phyloP scores from a whole-genome alignment of 192 early-diverging fungal genomes.

The Linnemannia schmuckeri region DNA sequence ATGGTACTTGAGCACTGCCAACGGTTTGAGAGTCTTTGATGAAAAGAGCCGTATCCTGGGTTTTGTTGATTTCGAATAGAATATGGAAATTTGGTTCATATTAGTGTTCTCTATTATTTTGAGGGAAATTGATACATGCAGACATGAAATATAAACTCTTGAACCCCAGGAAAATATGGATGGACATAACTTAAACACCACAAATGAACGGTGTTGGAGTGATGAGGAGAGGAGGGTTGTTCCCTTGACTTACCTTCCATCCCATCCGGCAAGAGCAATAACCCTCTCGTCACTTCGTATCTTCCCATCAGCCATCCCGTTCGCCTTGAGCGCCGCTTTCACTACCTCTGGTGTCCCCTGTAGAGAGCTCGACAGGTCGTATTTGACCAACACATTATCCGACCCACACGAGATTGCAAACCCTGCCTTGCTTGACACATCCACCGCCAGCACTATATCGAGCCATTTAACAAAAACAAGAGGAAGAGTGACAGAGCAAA shows the following conservation, averaged over 20 bases:
- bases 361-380: conserved; percentile 15
- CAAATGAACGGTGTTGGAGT: not conserved
- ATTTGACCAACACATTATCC: conserved; percentile 56
- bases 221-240: not conserved
- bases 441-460: conserved; percentile 42
- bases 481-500: conserved; percentile 5
- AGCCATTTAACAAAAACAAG: not conserved
- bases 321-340: conserved; percentile 22
- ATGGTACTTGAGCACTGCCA: conserved; percentile 59
- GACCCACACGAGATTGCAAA: conserved; percentile 55
- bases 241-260: conserved; percentile 39
- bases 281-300: conserved; percentile 54
- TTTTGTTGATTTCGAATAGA: not conserved
- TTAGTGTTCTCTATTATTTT: not conserved
- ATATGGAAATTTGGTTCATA: not conserved
- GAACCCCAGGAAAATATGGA: not conserved
- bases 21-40: conserved; percentile 53
- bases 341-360: conserved; percentile 35
- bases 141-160: not conserved
- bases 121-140: not conserved
- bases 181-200: not conserved
- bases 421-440: conserved; percentile 35
- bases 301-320: conserved; percentile 45
- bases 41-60: conserved; percentile 55
- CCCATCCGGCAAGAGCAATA: conserved; percentile 58